Evolutionary conservation across 1,284 basidiomycete genomes (phyloP), one percentile per base, ranked within the genome.

Genomic region (Ganoderma lingzhi): DNA sequence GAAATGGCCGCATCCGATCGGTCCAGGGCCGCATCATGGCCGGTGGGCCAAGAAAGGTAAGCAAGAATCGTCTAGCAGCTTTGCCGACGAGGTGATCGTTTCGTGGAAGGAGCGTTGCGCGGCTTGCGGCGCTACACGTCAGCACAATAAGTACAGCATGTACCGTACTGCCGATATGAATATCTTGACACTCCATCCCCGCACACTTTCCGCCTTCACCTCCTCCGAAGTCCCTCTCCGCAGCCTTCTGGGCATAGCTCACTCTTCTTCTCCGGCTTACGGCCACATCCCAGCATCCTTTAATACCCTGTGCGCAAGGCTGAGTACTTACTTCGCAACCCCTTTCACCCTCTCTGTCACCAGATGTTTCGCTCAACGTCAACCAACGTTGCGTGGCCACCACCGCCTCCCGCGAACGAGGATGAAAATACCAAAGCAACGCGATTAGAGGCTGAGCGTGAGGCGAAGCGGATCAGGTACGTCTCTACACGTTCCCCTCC

Each of bases 391-490:
- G 59, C 41, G 35, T 75, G 74, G 74, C 74, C 74, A 6, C 74
- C 73, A 28, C 39, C 51, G 17, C 70, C 71, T 12, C 70, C 72
- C 12, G 66, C 67, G 51, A 61, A 70, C 64, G 74, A 75, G 61
- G 60, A 32, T 41, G 74, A 74, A 19, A 12, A 23, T n/a, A 23
- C 23, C 23, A 51, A 51, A n/a, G 63, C 67, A 8, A 59, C 71
- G n/a, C 83, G 87, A 30, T 65, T 86, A 8, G 78, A 81, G 42
- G 76, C 78, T 32, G 87, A 88, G 76, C 80, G 79, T 14, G 83
- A 86, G 72, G 87, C 87, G 19, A 74, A 72, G 67, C 64, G 62
- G 63, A 71, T 74, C 42, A 74, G 73, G 73, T 74, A 62, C 53
- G 71, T 45, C 23, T 28, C 6, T 30, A 12, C 19, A 35, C 8